Evolutionary conservation across 805 yeast genomes (phyloP).

Genomic region (Scheffersomyces amazonensis): DNA sequence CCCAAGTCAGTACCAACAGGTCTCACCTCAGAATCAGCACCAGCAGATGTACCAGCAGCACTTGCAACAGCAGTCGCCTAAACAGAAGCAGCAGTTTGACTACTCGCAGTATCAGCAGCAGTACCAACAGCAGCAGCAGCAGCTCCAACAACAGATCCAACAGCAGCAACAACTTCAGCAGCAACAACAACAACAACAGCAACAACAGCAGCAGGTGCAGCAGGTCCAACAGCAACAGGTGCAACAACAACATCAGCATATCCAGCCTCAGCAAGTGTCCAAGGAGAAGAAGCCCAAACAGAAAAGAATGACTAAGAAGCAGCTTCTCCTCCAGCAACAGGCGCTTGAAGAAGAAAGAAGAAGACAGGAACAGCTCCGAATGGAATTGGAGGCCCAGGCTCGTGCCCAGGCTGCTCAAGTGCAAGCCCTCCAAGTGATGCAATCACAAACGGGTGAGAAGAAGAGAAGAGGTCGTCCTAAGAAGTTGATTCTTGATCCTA

Average conservation of each 20-base stretch:
- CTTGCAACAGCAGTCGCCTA: conserved; percentile 11
- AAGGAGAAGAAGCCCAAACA: conserved; percentile 7
- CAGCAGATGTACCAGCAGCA: conserved; percentile 9
- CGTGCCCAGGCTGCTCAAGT: conserved; percentile 9
- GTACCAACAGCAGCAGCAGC: conserved; percentile 6
- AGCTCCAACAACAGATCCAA: conserved; percentile 6
- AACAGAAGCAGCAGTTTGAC: conserved; percentile 7
- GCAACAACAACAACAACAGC: conserved; percentile 9
- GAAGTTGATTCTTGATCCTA: conserved; percentile 37
- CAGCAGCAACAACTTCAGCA: conserved; percentile 7
- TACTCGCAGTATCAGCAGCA: conserved; percentile 7
- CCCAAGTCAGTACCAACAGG: conserved; percentile 5
- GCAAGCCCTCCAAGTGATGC: conserved; percentile 3
- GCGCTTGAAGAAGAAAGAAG: conserved; percentile 13
- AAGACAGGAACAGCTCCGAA: conserved; percentile 10
- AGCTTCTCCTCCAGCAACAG: conserved; percentile 7
- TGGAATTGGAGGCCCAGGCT: conserved; percentile 4
- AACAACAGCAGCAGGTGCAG: conserved; percentile 7
- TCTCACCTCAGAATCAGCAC: conserved; percentile 5
- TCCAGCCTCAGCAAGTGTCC: conserved; percentile 1
- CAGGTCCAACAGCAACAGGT: conserved; percentile 2
- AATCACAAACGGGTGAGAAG: conserved; percentile 18
- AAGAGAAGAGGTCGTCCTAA: conserved; percentile 42
- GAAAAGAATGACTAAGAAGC: conserved; percentile 8
- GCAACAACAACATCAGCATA: conserved; percentile 2